Evolutionary conservation across 257 asterid genomes (phyloP).

Genomic region (Buddleja alternifolia): DNA sequence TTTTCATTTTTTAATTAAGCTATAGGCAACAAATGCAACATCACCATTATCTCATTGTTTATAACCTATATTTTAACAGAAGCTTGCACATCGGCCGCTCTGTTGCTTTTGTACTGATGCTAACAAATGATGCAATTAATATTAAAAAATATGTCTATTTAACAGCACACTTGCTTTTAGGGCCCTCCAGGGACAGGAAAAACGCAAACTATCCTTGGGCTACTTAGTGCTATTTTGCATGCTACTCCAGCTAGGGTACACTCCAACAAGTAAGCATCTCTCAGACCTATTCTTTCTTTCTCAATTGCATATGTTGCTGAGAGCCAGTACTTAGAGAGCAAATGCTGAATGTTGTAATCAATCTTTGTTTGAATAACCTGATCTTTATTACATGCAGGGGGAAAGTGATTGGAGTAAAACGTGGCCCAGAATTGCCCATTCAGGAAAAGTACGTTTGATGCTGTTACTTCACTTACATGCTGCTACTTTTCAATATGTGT

Average conservation of each 20-base stretch:
- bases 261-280: constrained; percentile 56
- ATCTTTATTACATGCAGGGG: constrained; percentile 58
- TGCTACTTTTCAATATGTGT: constrained; percentile 22
- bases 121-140: constrained; percentile 11
- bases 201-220: constrained; percentile 96
- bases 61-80: constrained; percentile 4
- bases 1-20: neutral
- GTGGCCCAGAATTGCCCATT: constrained; percentile 65
- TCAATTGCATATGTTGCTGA: constrained; percentile 23
- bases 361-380: neutral
- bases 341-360: constrained; percentile 19
- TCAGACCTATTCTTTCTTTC: constrained; percentile 4
- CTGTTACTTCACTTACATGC: constrained; percentile 33
- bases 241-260: constrained; percentile 95
- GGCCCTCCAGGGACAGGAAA: constrained; percentile 99
- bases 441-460: constrained; percentile 66
- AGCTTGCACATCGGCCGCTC: neutral
- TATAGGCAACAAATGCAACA: neutral
- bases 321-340: constrained; percentile 23
- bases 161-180: constrained; percentile 53
- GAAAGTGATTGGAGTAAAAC: constrained; percentile 45
- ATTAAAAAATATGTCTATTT: constrained; percentile 28
- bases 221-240: constrained; percentile 94
- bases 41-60: neutral
- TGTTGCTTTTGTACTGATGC: constrained; percentile 15